Base-by-base conservation (phyloP, 140 eudicot genomes). In the Ambrosia hybrid region DNA sequence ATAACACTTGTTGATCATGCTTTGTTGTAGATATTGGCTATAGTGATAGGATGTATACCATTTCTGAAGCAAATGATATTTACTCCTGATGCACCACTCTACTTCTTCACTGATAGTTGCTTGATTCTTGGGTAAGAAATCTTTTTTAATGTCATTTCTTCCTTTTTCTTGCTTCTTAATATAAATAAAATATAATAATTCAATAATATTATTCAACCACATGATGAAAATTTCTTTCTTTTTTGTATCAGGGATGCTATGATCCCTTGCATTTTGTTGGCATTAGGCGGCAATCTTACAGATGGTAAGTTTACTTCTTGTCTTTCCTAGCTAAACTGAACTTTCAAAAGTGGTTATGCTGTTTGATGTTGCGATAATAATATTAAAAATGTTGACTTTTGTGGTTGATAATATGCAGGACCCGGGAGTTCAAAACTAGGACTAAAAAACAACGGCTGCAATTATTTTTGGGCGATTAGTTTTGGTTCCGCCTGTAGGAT, bases 231-330 rank as follows among this genome's bases (percentile, higher is more conserved):
- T 45, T 0, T 48, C 0, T 56, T 3, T 57, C 14, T 49, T 71
- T 14, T 67, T 45, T 10, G 63, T 73, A 34, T 70, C 84, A 93
- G 98, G 89, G 98, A 90, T 59, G 98, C 98, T 53, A 93, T 93
- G 98, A 93, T 93, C 51, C 98, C 98, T 45, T 93, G 97, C 85
- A 93, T 93, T 79, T 76, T 93, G 80, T 78, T 93, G 84, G 98
- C 98, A 15, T 43, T 93, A 78, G 98, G 98, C 48, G 98, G 98
- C 71, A 93, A 93, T 82, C 85, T 93, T 13, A 80, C 90, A 8
- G 97, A 93, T 66, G 98, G 98, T 93, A 81, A 86, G 91, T 68
- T 60, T 48, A 0, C 51, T 3, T 57, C 14, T 49, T 65, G 39
- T 68, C 41, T 45, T 45, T 57, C 26, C 48, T 51, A 51, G 16